phyloP scores from a whole-genome alignment of 495 filamentous ascomycete genomes.

The Pyronema domesticum region DNA sequence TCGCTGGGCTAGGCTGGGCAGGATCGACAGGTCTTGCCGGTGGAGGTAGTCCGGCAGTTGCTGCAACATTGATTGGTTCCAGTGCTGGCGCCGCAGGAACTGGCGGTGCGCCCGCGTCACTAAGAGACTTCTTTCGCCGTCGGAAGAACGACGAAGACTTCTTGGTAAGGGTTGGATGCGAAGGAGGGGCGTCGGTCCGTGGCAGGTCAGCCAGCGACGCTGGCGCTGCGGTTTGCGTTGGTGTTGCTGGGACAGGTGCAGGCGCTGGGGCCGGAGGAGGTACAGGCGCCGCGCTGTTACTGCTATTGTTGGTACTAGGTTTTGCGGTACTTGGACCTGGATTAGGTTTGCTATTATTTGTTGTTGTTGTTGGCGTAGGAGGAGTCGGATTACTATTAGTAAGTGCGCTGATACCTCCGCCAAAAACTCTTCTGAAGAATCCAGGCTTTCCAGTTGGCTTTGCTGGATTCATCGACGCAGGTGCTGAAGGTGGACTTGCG shows the following conservation, averaged over 20 bases:
- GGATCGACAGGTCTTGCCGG: conserved; percentile 24
- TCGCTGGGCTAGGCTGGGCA: conserved; percentile 53
- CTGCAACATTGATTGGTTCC: conserved; percentile 16
- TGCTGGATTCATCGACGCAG: conserved; percentile 2
- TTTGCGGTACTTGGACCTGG: background rate
- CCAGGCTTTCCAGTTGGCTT: conserved; percentile 52
- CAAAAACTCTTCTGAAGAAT: conserved; percentile 87
- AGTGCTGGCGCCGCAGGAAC: conserved; percentile 32
- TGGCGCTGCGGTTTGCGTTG: conserved; percentile 27
- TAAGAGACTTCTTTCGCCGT: conserved; percentile 72
- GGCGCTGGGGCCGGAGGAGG: conserved; percentile 5
- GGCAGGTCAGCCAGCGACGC: no score
- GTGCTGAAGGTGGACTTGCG: conserved; percentile 14
- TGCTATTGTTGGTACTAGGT: background rate
- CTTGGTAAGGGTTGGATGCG: conserved; percentile 50
- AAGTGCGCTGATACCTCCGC: conserved; percentile 24
- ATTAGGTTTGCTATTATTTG: background rate
- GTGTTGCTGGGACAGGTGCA: conserved; percentile 6
- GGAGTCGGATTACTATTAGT: conserved; percentile 24
- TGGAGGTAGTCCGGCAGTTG: conserved; percentile 17
- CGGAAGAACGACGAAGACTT: conserved; percentile 80
- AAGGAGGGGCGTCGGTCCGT: conserved; percentile 27
- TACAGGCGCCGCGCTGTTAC: background rate
- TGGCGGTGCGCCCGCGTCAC: conserved; percentile 36
- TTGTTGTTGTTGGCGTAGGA: conserved; percentile 6